Base-by-base conservation (phyloP, 139 green algal genomes). In the Chlorokybus atmophyticus region DNA sequence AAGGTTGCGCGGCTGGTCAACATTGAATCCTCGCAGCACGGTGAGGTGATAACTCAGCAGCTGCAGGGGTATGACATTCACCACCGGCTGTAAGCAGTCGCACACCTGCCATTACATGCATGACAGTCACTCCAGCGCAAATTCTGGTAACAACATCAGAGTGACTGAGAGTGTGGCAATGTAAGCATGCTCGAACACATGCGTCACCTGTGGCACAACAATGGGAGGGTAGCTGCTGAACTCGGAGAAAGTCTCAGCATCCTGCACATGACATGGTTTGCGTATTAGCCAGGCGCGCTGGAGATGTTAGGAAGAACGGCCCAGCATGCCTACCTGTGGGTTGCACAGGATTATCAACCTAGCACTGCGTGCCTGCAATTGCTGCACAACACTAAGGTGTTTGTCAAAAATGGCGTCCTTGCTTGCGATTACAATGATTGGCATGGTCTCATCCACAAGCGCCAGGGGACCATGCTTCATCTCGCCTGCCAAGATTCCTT, bases 381-480 rank as follows among this genome's bases (percentile, higher is more conserved):
- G 42, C 42, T 52, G 8, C 35, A 44, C 35, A 21, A 44, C 35
- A 14, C 35, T 44, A 44, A 2, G 21, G 14, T 31, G 41, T n/a
- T n/a, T n/a, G n/a, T n/a, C n/a, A n/a, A n/a, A 59, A 40, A 73
- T 65, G 17, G 54, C 24, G 66, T 85, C 80, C 2, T 42, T 52
- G 1, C 85, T 94, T 5, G 83, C 81, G 1, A 97, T 61, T 24
- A 98, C 85, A 2, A 98, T 75, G 55, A 95, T 85, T 40, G 90
- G 87, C 73, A 98, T 68, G 29, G 74, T 79, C 65, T 93, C 82
- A 56, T 98, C 90, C 29, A 98, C 84, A 7, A 98, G 76, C 21
- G 90, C 90, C 41, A 98, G 78, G 1, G 90, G 87, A 0, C 90
- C 89, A 69, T 98, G 90, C 82, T 98, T 98, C 82, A 98, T 93